Percentiles rank a stretch among this genome's conserved stretches.
Evolutionary conservation across 192 early-diverging fungal species (phyloP).

Genomic region (Backusella mclennaniae): DNA sequence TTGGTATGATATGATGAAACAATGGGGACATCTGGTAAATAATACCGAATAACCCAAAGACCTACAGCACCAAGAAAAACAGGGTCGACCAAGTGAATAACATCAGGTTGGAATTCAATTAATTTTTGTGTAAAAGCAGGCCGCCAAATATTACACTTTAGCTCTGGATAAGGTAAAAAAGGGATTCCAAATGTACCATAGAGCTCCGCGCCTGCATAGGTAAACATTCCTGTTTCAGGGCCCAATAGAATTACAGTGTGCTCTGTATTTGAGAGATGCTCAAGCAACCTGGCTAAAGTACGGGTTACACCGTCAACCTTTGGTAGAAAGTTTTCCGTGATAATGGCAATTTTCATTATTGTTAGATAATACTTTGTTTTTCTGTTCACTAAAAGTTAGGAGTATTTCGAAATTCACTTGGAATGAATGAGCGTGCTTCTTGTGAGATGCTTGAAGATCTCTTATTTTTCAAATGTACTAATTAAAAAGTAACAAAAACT

Average conservation of each 20-base stretch:
- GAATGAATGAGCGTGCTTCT: neutral
- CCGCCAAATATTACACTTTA: constrained; percentile 35
- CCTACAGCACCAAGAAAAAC: constrained; percentile 30
- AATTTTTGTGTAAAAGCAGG: constrained; percentile 28
- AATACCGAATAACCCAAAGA: neutral
- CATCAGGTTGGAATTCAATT: constrained; percentile 28
- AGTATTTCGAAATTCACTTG: neutral
- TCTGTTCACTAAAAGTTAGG: neutral
- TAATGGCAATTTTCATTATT: constrained; percentile 34
- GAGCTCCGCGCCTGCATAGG: constrained; percentile 26
- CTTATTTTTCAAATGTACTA: neutral
- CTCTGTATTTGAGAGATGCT: constrained; percentile 28
- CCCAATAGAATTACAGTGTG: constrained; percentile 34
- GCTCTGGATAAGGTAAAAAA: constrained; percentile 33
- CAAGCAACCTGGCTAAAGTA: constrained; percentile 25
- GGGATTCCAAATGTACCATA: constrained; percentile 32
- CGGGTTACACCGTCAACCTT: constrained; percentile 39
- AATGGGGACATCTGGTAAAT: constrained; percentile 18
- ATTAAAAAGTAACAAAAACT: neutral
- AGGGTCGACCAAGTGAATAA: constrained; percentile 38
- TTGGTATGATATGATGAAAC: constrained; percentile 38
- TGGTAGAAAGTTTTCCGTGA: constrained; percentile 38
- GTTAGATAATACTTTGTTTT: neutral
- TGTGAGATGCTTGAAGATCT: neutral
- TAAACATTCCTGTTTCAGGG: constrained; percentile 28